Percentiles rank a stretch among this genome's conserved stretches.
Evolutionary conservation across 75 land plant species (phyloP).

Genomic region (Cunninghamia lanceolata): DNA sequence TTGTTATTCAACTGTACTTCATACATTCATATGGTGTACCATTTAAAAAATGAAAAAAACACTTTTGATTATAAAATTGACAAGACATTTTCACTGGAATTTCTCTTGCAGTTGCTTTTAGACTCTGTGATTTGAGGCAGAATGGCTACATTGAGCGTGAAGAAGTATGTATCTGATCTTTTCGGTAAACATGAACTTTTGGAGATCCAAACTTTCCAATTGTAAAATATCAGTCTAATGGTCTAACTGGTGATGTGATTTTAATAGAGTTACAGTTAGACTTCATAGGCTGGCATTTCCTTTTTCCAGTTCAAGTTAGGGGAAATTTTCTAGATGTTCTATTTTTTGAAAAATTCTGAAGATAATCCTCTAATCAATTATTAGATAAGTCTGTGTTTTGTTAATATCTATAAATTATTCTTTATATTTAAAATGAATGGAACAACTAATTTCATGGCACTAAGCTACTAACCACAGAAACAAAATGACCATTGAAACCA

Average conservation of each 20-base stretch:
- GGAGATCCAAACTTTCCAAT: background rate
- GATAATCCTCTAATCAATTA: too few relatives aligned
- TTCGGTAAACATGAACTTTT: background rate
- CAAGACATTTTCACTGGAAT: background rate
- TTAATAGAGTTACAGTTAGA: too few relatives aligned
- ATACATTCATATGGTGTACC: background rate
- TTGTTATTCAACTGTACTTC: background rate
- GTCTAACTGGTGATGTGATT: background rate
- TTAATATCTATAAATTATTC: too few relatives aligned
- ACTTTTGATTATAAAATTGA: background rate
- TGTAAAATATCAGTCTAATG: background rate
- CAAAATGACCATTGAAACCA: too few relatives aligned
- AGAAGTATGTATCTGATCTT: conserved; percentile 29
- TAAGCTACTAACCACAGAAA: too few relatives aligned
- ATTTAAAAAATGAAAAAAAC: background rate
- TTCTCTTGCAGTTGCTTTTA: conserved; percentile 56
- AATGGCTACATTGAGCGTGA: conserved; percentile 68
- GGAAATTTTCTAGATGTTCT: too few relatives aligned
- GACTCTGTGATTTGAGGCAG: conserved; percentile 47
- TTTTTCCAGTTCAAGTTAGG: too few relatives aligned
- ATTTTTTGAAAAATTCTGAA: too few relatives aligned
- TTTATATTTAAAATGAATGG: too few relatives aligned
- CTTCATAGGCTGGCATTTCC: too few relatives aligned
- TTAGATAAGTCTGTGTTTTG: too few relatives aligned
- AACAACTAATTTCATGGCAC: too few relatives aligned